Evolutionary conservation across 2,329 filamentous ascomycete genomes (phyloP).

Genomic region (Graphiopsis chlorocephala): DNA sequence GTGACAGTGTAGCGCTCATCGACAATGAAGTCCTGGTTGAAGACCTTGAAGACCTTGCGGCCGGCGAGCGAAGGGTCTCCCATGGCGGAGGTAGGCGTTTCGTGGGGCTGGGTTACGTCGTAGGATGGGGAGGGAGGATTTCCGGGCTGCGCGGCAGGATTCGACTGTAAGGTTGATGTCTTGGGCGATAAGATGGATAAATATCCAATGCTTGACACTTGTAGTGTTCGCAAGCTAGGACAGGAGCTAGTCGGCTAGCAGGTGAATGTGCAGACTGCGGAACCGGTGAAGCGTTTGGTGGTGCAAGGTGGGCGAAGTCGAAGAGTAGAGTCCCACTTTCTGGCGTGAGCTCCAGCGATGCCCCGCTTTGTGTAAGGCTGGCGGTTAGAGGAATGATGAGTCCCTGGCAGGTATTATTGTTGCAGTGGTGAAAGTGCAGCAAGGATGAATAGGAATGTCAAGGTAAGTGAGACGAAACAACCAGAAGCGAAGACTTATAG

Average conservation of each 20-base stretch:
- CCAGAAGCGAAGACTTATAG: background rate
- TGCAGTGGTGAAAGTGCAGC: background rate
- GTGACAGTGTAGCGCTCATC: conserved; percentile 98
- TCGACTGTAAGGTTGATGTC: background rate
- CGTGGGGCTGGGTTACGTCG: conserved; percentile 19
- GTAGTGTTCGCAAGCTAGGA: background rate
- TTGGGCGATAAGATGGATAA: background rate
- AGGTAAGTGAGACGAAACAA: background rate
- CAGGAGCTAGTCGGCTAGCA: background rate
- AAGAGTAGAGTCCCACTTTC: conserved; percentile 6
- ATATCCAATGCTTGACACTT: background rate
- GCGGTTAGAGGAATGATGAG: conserved; percentile 8
- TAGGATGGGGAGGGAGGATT: conserved; percentile 3
- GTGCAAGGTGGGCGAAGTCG: conserved; percentile 3
- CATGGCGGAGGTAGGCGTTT: conserved; percentile 42
- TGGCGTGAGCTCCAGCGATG: background rate
- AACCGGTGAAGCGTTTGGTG: conserved; percentile 3
- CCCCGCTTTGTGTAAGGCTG: conserved; percentile 5
- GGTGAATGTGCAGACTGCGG: background rate
- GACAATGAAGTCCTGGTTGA: conserved; percentile 98
- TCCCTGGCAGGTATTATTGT: background rate
- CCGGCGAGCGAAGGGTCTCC: conserved; percentile 55
- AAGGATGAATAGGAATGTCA: background rate
- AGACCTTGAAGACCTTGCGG: conserved; percentile 97
- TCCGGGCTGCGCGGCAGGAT: background rate